Evolutionary conservation across 2,329 filamentous ascomycete species (phyloP), one percentile per base, ranked within the genome.

Genomic region (Chalara sp.): DNA sequence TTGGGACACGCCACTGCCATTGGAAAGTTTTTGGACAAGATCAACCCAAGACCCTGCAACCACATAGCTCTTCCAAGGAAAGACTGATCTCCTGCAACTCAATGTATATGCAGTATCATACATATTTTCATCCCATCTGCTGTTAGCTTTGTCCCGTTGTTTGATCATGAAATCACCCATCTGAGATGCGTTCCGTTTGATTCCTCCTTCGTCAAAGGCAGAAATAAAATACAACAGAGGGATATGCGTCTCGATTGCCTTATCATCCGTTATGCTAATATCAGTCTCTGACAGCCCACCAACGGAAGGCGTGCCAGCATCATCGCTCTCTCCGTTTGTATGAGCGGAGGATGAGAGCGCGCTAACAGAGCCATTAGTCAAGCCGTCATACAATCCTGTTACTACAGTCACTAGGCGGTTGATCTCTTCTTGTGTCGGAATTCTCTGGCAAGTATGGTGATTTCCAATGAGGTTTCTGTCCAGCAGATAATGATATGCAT

Each of bases 401-500:
- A n/a, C 35, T 37, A 8, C 35, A 37, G 8, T 37, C 35, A 37
- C n/a, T n/a, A n/a, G n/a, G n/a, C 8, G 8, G 8, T 8, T 4
- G 35, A 37, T 37, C n/a, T 37, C n/a, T 8, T 8, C 35, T 37
- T 37, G n/a, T 2, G 8, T 37, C 35, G 8, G 35, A 37, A 10
- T 37, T 37, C 35, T 10, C 2, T n/a, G 35, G 35, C 35, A 59
- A 13, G 62, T 56, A 48, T 67, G 10, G 44, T 53, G 55, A 30
- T 48, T 37, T 4, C 48, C 48, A 5, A 5, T n/a, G 29, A 57
- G 46, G 2, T 37, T 21, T 11, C 39, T 42, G 5, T 6, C 30
- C 7, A 32, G 12, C 10, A 58, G 46, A 44, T 46, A 56, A 40
- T 46, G 75, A 30, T 45, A 50, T 5, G 53, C 52, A 40, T 56